A percentile compares a stretch with the other conserved stretches of the same genome.
phyloP scores from a whole-genome alignment of 169 alveolate genomes.

The Plasmodium cynomolgi region DNA sequence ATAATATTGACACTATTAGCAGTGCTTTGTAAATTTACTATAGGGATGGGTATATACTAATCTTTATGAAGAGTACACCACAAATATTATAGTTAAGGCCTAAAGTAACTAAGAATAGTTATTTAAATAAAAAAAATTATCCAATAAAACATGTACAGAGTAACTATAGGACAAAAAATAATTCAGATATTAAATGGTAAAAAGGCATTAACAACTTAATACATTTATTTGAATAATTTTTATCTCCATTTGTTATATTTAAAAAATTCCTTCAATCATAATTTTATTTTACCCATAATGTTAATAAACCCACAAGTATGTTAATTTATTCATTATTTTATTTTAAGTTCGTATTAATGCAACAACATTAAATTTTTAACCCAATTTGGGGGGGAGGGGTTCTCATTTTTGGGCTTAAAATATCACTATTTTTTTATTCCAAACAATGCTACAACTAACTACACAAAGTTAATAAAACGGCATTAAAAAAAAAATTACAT shows the following conservation, averaged over 20 bases:
- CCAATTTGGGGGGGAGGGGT: too few relatives aligned
- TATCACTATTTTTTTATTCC: too few relatives aligned
- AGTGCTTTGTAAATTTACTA: too few relatives aligned
- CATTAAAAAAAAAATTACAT: too few relatives aligned
- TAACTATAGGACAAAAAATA: neutral
- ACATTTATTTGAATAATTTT: neutral
- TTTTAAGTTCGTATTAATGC: neutral
- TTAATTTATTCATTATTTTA: too few relatives aligned
- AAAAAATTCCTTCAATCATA: neutral
- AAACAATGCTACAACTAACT: too few relatives aligned
- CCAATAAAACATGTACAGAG: neutral
- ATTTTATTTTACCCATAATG: neutral
- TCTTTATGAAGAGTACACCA: neutral
- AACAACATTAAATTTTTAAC: neutral
- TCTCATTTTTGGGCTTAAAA: too few relatives aligned
- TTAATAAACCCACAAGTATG: neutral
- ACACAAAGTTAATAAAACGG: too few relatives aligned
- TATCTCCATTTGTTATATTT: neutral
- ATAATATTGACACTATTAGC: too few relatives aligned
- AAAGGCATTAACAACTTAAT: neutral
- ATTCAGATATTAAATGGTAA: neutral
- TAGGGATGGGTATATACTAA: neutral
- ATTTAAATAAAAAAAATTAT: too few relatives aligned
- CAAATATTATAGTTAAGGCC: neutral
- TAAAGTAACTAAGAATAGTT: neutral